Percentiles rank a stretch among this genome's conserved stretches.
phyloP scores from a whole-genome alignment of 805 yeast genomes.

The Kuraishia hungarica region DNA sequence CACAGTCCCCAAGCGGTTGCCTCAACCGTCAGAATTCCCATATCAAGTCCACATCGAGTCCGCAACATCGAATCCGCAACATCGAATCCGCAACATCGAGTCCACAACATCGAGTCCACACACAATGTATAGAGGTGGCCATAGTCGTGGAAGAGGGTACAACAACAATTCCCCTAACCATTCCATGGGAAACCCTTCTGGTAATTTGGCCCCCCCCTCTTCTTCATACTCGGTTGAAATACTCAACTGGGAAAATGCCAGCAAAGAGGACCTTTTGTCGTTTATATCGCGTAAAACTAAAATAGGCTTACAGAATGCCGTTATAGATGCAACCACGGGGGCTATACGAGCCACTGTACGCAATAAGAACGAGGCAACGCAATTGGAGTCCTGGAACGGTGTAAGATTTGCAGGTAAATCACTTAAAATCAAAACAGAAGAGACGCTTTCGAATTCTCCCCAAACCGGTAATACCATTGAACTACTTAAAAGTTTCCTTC shows the following conservation, averaged over 20 bases:
- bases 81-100: no score
- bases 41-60: no score
- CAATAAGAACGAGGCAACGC: slow-evolving; percentile 45
- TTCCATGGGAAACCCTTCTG: not conserved
- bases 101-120: no score
- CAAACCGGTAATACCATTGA: slow-evolving; percentile 40
- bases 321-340: slow-evolving; percentile 39
- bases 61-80: no score
- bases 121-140: not conserved
- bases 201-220: not conserved
- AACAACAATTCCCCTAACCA: not conserved
- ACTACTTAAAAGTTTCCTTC: slow-evolving; percentile 52
- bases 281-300: slow-evolving; percentile 65
- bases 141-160: not conserved
- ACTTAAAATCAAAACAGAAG: slow-evolving; percentile 40
- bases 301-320: slow-evolving; percentile 43
- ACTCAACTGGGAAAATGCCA: slow-evolving; percentile 76
- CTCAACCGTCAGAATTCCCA: no score
- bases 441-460: slow-evolving; percentile 8
- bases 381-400: slow-evolving; percentile 59
- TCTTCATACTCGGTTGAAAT: slow-evolving; percentile 40
- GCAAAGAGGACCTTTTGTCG: slow-evolving; percentile 54
- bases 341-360: slow-evolving; percentile 53
- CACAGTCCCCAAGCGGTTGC: no score
- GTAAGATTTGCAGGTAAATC: slow-evolving; percentile 71